Evolutionary conservation across 768 basidiomycete species (phyloP).

Genomic region (Trametes elegans): DNA sequence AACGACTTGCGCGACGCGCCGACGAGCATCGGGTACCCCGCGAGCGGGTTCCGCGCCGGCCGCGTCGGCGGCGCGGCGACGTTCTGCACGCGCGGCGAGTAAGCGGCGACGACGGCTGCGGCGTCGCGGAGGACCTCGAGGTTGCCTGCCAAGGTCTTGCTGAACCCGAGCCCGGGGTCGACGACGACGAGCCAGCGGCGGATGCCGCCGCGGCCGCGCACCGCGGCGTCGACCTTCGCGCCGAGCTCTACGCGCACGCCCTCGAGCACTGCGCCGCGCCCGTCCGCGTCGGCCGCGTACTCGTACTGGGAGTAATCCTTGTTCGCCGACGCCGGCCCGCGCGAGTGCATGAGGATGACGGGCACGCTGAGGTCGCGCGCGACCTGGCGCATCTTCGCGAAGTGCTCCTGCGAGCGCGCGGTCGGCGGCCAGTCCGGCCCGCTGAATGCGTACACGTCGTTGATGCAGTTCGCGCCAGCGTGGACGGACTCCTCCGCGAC

Average conservation of each 20-base stretch:
- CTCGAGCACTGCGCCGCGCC: slow-evolving; percentile 49
- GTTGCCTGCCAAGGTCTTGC: slow-evolving; percentile 79
- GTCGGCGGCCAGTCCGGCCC: slow-evolving; percentile 51
- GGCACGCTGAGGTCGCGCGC: slow-evolving; percentile 69
- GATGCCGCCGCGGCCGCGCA: slow-evolving; percentile 69
- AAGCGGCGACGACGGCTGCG: slow-evolving; percentile 44
- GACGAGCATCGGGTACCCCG: slow-evolving; percentile 65
- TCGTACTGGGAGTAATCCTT: slow-evolving; percentile 57
- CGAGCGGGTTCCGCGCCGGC: slow-evolving; percentile 44
- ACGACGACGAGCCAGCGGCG: slow-evolving; percentile 85
- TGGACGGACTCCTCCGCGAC: slow-evolving; percentile 74
- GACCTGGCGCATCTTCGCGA: slow-evolving; percentile 60
- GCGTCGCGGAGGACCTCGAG: slow-evolving; percentile 59
- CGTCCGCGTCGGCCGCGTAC: slow-evolving; percentile 37
- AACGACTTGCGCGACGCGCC: slow-evolving; percentile 86
- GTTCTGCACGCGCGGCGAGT: slow-evolving; percentile 6
- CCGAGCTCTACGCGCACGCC: slow-evolving; percentile 76
- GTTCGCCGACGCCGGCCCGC: slow-evolving; percentile 77
- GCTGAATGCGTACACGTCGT: slow-evolving; percentile 84
- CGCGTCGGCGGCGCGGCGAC: background rate
- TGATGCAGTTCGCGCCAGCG: slow-evolving; percentile 91
- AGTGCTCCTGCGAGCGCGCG: slow-evolving; percentile 36
- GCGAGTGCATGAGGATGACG: slow-evolving; percentile 91
- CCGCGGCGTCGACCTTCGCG: slow-evolving; percentile 57
- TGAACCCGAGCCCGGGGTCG: slow-evolving; percentile 95